phyloP scores from a whole-genome alignment of 371 early-diverging fungal species.

The Rhizopus sp. region DNA sequence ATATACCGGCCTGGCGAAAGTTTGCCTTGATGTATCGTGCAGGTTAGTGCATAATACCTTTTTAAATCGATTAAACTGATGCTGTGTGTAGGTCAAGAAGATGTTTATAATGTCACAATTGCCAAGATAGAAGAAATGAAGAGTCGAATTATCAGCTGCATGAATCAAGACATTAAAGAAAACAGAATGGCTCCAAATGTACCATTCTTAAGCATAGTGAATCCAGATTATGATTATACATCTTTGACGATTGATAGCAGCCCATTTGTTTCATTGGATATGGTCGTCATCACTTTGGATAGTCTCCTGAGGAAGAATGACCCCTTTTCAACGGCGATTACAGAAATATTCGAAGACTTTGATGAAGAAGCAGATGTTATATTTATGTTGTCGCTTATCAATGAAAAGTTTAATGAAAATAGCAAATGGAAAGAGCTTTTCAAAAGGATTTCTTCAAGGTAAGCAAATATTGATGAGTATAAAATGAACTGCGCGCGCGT shows the following conservation, averaged over 20 bases:
- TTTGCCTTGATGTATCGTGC: slow-evolving; percentile 52
- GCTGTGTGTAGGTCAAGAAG: slow-evolving; percentile 30
- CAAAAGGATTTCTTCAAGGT: slow-evolving; percentile 22
- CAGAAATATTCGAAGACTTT: slow-evolving; percentile 36
- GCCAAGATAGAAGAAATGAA: slow-evolving; percentile 28
- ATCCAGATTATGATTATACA: slow-evolving; percentile 20
- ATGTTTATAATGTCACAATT: slow-evolving; percentile 24
- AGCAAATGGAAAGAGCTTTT: slow-evolving; percentile 37
- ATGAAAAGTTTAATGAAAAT: slow-evolving; percentile 29
- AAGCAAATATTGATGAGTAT: not conserved
- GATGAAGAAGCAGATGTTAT: slow-evolving; percentile 54
- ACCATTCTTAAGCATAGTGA: slow-evolving; percentile 37
- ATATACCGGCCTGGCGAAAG: slow-evolving; percentile 36
- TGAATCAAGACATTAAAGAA: slow-evolving; percentile 27
- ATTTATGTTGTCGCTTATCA: slow-evolving; percentile 45
- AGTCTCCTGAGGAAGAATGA: slow-evolving; percentile 25
- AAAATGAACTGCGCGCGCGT: not conserved
- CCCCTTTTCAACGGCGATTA: slow-evolving; percentile 24
- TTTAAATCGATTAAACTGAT: slow-evolving; percentile 9
- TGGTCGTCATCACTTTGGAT: slow-evolving; percentile 32
- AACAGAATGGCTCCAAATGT: slow-evolving; percentile 19
- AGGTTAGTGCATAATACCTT: slow-evolving; percentile 30
- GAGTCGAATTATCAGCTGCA: slow-evolving; percentile 19
- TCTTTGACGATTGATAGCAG: slow-evolving; percentile 12
- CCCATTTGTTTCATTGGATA: slow-evolving; percentile 19